Evolutionary conservation across 2,329 filamentous ascomycete species (phyloP).

Genomic region (Helicocarpus griseus): DNA sequence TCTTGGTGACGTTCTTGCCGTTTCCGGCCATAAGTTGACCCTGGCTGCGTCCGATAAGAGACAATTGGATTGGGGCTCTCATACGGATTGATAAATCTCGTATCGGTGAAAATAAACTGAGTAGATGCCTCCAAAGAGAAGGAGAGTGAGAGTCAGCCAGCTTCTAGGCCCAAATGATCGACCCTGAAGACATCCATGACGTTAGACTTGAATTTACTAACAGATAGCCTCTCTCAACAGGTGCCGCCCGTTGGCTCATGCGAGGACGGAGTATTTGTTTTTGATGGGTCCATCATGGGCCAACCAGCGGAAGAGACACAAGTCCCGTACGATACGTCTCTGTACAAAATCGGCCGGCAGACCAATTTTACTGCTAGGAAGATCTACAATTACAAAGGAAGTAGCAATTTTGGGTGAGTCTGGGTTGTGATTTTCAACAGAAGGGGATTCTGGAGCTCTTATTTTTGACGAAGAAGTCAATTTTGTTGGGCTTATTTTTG

Average conservation of each 20-base stretch:
- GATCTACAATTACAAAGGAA: not conserved
- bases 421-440: not conserved
- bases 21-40: not conserved
- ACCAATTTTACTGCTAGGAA: not conserved
- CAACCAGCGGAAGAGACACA: not conserved
- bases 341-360: not conserved
- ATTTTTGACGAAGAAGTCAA: not conserved
- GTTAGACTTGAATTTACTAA: too few relatives aligned
- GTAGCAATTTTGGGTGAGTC: not conserved
- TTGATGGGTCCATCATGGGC: not conserved
- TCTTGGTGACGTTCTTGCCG: not conserved
- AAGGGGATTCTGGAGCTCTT: conserved; percentile 3
- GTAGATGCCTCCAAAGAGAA: too few relatives aligned
- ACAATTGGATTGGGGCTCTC: not conserved
- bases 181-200: too few relatives aligned
- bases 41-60: not conserved
- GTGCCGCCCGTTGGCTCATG: not conserved
- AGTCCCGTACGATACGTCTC: not conserved
- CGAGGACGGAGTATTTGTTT: not conserved
- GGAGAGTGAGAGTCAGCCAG: not conserved
- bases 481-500: conserved; percentile 6
- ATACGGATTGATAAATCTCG: not conserved
- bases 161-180: too few relatives aligned
- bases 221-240: too few relatives aligned
- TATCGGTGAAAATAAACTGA: not conserved